Evolutionary conservation across 2,329 filamentous ascomycete species (phyloP), one percentile per base, ranked within the genome.

Genomic region (Sporothrix variecibatus): DNA sequence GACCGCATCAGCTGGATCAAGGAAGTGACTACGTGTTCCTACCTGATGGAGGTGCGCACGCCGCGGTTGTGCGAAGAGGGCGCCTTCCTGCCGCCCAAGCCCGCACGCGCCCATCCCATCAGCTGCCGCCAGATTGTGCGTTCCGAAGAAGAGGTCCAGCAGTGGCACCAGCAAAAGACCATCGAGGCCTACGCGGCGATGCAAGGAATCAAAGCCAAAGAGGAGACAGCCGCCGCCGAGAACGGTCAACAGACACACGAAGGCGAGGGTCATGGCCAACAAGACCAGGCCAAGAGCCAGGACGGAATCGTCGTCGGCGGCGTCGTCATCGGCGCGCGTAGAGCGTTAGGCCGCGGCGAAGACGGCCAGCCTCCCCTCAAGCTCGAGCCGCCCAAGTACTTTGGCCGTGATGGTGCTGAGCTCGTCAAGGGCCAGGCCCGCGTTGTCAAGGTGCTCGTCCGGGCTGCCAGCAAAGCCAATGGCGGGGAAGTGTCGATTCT

Each of bases 1-100:
- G 92, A 97, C 81, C 90, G 92, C 67, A 97, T 98, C 78, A 92
- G 92, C 60, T 94, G 94, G 90, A 97, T 98, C 83, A 97, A 97
- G 82, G 95, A 98, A 81, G 90, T 95, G 1, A 93, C 92, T 2
- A 97, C 94, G 12, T 98, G 95, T 83, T 90, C 94, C 15, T 98
- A 98, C 80, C 86, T 97, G 72, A 97, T 98, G 94, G 90, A 97
- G 43, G 89, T 98, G 76, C 93, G 97, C 80, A 97, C 95, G 0
- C 94, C 94, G 0, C 91, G 94, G 0, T 89, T 98, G 15, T 98
- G 95, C 84, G 90, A 92, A 80, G 95, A 98, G 78, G 89, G 94
- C 11, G 94, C 94, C 11, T 98, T 98, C 81, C 85, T 92, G 72
- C 94, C 95, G 0, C 93, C 94, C 0, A 90, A 92, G 78, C 91